Conservation (phyloP, 2,329 filamentous ascomycete species). For the Fusarium pseudocircinatum region DNA sequence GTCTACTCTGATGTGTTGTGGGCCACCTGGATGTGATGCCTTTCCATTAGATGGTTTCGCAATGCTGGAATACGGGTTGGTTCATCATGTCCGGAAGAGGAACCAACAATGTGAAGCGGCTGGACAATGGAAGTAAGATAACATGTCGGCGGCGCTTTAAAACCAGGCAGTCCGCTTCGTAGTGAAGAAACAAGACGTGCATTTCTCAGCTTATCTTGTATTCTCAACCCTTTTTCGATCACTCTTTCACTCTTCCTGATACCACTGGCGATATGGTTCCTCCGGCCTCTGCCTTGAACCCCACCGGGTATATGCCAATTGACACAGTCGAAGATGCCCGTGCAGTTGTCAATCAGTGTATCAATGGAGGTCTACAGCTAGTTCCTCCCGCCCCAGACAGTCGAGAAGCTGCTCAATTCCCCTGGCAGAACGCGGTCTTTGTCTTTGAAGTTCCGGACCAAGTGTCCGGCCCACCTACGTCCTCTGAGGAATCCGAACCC, state of each 20-base stretch:
- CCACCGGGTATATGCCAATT: neutral
- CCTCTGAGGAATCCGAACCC: neutral
- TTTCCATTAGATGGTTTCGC: neutral
- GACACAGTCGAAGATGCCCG: neutral
- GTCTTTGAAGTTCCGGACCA: neutral
- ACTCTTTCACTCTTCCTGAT: neutral
- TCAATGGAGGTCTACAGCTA: fast-evolving
- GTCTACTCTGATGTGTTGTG: neutral
- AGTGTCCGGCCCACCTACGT: neutral
- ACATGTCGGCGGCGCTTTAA: neutral
- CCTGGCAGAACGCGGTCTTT: neutral
- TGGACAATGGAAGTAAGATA: neutral
- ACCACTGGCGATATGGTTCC: neutral
- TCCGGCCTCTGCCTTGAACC: neutral
- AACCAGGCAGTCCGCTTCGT: neutral
- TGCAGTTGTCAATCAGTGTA: neutral
- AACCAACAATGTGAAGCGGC: neutral
- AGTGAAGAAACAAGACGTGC: neutral
- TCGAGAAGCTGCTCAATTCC: neutral
- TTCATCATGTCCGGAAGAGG: neutral
- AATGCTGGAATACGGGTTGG: neutral
- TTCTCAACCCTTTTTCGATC: neutral
- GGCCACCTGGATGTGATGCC: neutral
- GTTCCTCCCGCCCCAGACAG: neutral
- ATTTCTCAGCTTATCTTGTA: neutral